Conservation (phyloP, 345 rosid species). For the Ceriops zippeliana region DNA sequence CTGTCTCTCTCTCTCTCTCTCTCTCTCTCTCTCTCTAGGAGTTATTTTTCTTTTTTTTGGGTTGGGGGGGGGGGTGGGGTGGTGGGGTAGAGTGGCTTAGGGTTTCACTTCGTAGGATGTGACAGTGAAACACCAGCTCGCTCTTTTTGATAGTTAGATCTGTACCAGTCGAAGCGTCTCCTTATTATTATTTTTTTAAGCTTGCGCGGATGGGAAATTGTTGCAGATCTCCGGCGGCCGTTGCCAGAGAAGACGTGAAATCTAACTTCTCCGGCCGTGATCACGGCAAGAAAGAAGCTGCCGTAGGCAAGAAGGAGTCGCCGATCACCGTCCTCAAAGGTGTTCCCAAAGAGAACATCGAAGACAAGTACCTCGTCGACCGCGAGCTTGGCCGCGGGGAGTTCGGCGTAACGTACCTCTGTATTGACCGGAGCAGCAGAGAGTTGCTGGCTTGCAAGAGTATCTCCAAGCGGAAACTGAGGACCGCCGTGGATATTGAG, state of each 20-base stretch:
- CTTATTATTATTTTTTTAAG: too few species aligned
- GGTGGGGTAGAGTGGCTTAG: background rate
- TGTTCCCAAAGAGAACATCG: slow-evolving; percentile 83
- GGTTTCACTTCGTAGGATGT: slow-evolving; percentile 19
- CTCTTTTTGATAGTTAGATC: slow-evolving; percentile 12
- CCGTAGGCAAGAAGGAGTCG: slow-evolving; percentile 50
- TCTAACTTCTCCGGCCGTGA: slow-evolving; percentile 67
- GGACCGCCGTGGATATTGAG: slow-evolving; percentile 86
- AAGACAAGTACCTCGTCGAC: slow-evolving; percentile 81
- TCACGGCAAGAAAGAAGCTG: slow-evolving; percentile 55
- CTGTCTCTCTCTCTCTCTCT: too few species aligned
- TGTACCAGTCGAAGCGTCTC: background rate
- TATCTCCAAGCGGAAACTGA: slow-evolving; percentile 92
- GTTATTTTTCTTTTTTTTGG: background rate
- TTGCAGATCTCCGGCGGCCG: slow-evolving; percentile 99
- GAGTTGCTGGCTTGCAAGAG: slow-evolving; percentile 93
- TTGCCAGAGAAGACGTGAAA: slow-evolving; percentile 94
- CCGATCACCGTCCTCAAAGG: slow-evolving; percentile 74
- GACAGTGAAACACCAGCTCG: slow-evolving; percentile 17
- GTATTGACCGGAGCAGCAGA: slow-evolving; percentile 71
- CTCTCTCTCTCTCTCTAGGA: background rate
- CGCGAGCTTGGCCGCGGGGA: slow-evolving; percentile 98
- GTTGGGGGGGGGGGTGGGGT: background rate
- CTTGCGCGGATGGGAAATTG: slow-evolving; percentile 73
- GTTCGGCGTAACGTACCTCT: slow-evolving; percentile 95